Base-by-base conservation (phyloP, 352 stramenopile genomes). In the Phytophthora cajani region DNA sequence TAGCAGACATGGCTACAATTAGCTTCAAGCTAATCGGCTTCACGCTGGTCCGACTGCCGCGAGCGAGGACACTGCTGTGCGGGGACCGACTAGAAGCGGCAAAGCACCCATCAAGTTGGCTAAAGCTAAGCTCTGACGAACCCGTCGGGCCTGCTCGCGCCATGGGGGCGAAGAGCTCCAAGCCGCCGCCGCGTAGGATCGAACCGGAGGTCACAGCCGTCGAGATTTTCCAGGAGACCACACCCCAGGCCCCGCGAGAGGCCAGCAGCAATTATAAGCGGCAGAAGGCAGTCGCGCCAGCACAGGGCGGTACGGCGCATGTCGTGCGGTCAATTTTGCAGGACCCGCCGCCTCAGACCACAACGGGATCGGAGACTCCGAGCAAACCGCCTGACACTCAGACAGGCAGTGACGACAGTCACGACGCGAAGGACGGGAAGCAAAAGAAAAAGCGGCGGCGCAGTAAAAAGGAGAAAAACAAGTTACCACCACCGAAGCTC, bases 101-200 rank as follows among this genome's bases (percentile, higher is more conserved):
- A 16, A 55, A 62, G 27, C 25, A 55, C 23, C 14, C 19, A 40
- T 47, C 49, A 32, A 21, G 10, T 60, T 60, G 50, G 38, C 12
- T 44, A 8, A 12, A 38, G 47, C 12, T 19, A 8, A 38, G 47
- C 12, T 64, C 38, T 62, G 55, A 70, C 63, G 54, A 50, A 52
- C 21, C n/a, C 1, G 10, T 12, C 32, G 38, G 55, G 38, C 33
- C 36, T 64, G 42, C 19, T 52, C 40, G n/a, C 49, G 63, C 50
- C 25, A 90, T 92, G 84, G 82, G 84, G 49, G 77, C 64, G 11
- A 78, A 61, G 65, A 80, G 67, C 76, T 92, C 81, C 73, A 92
- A 92, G 76, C 81, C 75, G 47, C 74, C 72, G 62, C 79, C 75
- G 36, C 64, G 21, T 25, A 52, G 52, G 36, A 66, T 74, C 44